Evolutionary conservation across 1,284 basidiomycete species (phyloP).

Genomic region (Exobasidium rhododendri): DNA sequence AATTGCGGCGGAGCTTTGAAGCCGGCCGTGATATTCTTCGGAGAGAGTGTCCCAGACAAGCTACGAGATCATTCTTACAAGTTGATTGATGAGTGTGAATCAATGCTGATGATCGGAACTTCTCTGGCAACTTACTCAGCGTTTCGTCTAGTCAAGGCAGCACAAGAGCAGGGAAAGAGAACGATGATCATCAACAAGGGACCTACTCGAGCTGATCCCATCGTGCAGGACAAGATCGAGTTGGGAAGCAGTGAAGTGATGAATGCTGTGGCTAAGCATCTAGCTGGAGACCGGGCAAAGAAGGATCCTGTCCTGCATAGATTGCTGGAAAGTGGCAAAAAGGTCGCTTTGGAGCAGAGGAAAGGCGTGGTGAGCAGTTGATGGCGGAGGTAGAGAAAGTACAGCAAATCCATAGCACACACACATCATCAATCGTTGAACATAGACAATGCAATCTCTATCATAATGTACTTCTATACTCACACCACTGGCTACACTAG

Average conservation of each 20-base stretch:
- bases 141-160: conserved; percentile 46
- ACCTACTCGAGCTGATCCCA: conserved; percentile 44
- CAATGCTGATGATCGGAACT: conserved; percentile 46
- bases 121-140: conserved; percentile 54
- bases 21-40: conserved; percentile 53
- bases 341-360: background rate
- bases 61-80: conserved; percentile 32
- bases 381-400: background rate
- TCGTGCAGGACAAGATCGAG: conserved; percentile 42
- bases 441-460: too few species aligned
- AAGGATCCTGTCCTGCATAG: conserved; percentile 31
- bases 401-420: background rate
- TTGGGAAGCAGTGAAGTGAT: conserved; percentile 46
- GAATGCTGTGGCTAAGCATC: conserved; percentile 19
- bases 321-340: conserved; percentile 30
- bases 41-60: conserved; percentile 45
- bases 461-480: too few species aligned
- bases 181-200: conserved; percentile 51
- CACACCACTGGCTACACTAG: background rate
- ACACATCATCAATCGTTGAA: too few species aligned
- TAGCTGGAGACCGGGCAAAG: conserved; percentile 16
- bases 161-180: conserved; percentile 32
- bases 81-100: conserved; percentile 31
- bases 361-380: conserved; percentile 6
- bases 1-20: conserved; percentile 53